Evolutionary conservation across 305 asterid species (phyloP).

Genomic region (Fraxinus nigra): DNA sequence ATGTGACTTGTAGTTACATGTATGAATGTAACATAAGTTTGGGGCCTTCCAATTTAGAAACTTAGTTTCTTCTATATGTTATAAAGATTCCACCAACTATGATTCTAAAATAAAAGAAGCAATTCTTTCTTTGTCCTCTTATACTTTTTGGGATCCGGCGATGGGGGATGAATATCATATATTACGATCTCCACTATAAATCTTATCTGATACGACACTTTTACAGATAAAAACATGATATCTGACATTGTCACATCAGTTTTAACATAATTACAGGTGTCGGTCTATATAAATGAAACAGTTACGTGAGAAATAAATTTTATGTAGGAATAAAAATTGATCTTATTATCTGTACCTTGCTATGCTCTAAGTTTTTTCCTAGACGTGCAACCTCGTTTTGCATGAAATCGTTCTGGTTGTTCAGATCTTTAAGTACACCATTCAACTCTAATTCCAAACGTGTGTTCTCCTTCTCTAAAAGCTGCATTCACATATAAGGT

Average conservation of each 20-base stretch:
- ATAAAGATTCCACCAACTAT: neutral
- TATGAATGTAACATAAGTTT: too few relatives aligned
- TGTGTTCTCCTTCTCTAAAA: conserved; percentile 61
- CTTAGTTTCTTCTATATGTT: too few relatives aligned
- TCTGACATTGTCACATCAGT: too few relatives aligned
- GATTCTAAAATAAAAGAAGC: too few relatives aligned
- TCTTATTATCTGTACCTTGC: conserved; percentile 42
- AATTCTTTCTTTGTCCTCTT: too few relatives aligned
- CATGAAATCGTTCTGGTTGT: conserved; percentile 42
- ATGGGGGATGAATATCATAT: too few relatives aligned
- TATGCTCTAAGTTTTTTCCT: conserved; percentile 44
- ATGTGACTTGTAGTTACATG: too few relatives aligned
- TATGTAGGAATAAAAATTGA: neutral
- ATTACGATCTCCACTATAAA: too few relatives aligned
- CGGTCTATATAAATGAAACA: neutral
- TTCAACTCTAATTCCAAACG: conserved; percentile 49
- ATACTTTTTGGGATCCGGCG: too few relatives aligned
- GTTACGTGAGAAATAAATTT: neutral
- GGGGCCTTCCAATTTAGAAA: too few relatives aligned
- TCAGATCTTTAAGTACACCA: conserved; percentile 45
- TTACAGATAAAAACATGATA: too few relatives aligned
- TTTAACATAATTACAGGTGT: neutral
- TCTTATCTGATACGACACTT: too few relatives aligned
- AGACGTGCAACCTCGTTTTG: conserved; percentile 48
- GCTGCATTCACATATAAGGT: conserved; percentile 34